Evolutionary conservation across 768 basidiomycete species (phyloP), one percentile per base, ranked within the genome.

Genomic region (Royoungia palumana): DNA sequence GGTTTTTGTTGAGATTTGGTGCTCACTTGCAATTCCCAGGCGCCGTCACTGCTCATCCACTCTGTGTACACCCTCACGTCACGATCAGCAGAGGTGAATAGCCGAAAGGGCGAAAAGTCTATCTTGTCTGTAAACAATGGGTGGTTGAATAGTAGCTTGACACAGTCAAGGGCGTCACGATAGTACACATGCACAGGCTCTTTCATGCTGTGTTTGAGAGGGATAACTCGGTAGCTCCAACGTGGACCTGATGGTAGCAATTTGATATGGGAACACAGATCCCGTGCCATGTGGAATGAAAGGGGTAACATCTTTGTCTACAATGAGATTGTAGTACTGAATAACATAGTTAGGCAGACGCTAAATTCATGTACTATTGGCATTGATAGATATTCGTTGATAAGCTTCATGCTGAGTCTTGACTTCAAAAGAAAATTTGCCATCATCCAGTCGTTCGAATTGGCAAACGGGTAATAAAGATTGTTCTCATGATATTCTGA

Each of bases 221-320:
- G 1, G 36, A 19, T 44, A n/a, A 27, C 17, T 21, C 46, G 51
- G 8, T n/a, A 47, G n/a, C 47, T 53, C 68, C 67, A 70, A 14
- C 49, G 11, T 10, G 61, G 65, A 8, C 63, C 65, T 10, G 50
- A 17, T 1, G 63, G 64, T 25, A 67, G 54, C n/a, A 61, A 49
- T 45, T 70, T 61, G 2, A 57, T 55, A 2, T 53, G 40, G n/a
- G 44, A 50, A n/a, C 59, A 39, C 13, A 69, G 50, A 27, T 65
- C 59, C 44, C 62, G 58, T 16, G 66, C 65, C n/a, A 53, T 57
- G 2, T 20, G n/a, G 30, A 67, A 69, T 5, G 65, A 64, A n/a
- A 51, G 25, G 5, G 39, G n/a, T 7, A 43, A 22, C 11, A 11
- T 28, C n/a, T 28, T 28, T 6, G 12, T 28, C 11, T 8, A 11